Conservation (phyloP, 1,284 basidiomycete genomes). For the Fomitiporia mediterranea region DNA sequence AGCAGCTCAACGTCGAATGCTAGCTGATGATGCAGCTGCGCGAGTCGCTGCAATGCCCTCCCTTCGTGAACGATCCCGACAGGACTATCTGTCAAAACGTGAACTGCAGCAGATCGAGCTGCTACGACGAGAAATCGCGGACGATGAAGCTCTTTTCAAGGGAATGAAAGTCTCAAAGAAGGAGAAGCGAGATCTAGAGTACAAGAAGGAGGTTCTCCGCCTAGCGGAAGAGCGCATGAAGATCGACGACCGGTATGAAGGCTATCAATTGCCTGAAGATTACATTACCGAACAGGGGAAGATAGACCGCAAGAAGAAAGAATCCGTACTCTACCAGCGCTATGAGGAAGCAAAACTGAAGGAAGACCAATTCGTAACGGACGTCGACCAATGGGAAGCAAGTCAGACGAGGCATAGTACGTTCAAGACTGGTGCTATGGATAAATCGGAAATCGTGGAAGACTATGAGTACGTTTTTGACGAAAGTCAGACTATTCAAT, state of each 20-base stretch:
- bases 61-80: constrained; percentile 80
- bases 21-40: constrained; percentile 83
- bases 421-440: constrained; percentile 85
- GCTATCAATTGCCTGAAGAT: constrained; percentile 93
- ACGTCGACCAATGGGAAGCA: constrained; percentile 95
- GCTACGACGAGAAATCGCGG: constrained; percentile 86
- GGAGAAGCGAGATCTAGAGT: constrained; percentile 78
- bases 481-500: constrained; percentile 94
- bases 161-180: constrained; percentile 87
- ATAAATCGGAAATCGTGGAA: constrained; percentile 76
- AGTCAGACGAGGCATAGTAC: constrained; percentile 88
- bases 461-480: constrained; percentile 98
- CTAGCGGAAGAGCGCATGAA: constrained; percentile 91
- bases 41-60: constrained; percentile 78
- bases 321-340: constrained; percentile 89
- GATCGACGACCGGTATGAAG: constrained; percentile 92
- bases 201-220: constrained; percentile 89
- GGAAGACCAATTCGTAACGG: constrained; percentile 90
- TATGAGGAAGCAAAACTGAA: constrained; percentile 90
- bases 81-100: constrained; percentile 94
- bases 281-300: constrained; percentile 99
- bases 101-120: constrained; percentile 96
- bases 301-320: constrained; percentile 95
- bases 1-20: constrained; percentile 70
- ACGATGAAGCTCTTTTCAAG: constrained; percentile 84